These are phyloP conservation scores for Pyricularia grisea DNA, from an alignment of 2,329 filamentous ascomycete genomes.

Conservation along the genomic window DNA sequence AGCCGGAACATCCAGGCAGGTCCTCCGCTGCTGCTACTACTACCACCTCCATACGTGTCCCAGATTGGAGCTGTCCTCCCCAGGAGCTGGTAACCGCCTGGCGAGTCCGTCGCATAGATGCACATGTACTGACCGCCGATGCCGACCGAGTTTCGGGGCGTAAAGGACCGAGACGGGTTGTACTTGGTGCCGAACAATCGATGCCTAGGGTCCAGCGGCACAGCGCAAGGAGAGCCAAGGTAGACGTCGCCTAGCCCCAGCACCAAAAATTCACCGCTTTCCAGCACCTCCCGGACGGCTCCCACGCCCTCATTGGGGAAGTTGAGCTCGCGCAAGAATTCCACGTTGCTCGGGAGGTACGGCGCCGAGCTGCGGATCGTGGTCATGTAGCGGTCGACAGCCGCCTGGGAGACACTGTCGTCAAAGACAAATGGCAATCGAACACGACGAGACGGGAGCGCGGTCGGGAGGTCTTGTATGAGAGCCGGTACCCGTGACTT, in stretches of 20 bases:
- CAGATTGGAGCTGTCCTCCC: background rate
- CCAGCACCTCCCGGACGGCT: slow-evolving; percentile 10
- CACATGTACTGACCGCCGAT: slow-evolving; percentile 24
- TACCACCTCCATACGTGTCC: background rate
- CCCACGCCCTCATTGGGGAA: slow-evolving; percentile 18
- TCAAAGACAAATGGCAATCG: slow-evolving; percentile 28
- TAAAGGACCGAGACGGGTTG: slow-evolving; percentile 24
- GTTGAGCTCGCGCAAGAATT: slow-evolving; percentile 33
- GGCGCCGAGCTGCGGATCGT: slow-evolving; percentile 52
- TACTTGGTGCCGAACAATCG: slow-evolving; percentile 19
- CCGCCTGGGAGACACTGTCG: slow-evolving; percentile 31
- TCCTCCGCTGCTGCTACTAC: slow-evolving; percentile 14
- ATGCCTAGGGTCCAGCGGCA: slow-evolving; percentile 17
- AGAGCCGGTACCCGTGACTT: background rate
- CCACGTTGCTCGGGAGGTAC: slow-evolving; percentile 53
- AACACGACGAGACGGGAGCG: slow-evolving; percentile 15
- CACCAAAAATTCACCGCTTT: slow-evolving; percentile 24
- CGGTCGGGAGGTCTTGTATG: slow-evolving; percentile 13
- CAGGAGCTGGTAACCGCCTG: slow-evolving; percentile 24
- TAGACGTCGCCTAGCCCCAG: slow-evolving; percentile 29
- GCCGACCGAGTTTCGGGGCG: slow-evolving; percentile 25
- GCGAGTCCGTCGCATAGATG: slow-evolving; percentile 26
- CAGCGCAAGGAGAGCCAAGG: slow-evolving; percentile 25
- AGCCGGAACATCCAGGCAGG: slow-evolving; percentile 46
- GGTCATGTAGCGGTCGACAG: slow-evolving; percentile 49